phyloP scores from a whole-genome alignment of 2,329 filamentous ascomycete genomes.

The Drechslera avenae region DNA sequence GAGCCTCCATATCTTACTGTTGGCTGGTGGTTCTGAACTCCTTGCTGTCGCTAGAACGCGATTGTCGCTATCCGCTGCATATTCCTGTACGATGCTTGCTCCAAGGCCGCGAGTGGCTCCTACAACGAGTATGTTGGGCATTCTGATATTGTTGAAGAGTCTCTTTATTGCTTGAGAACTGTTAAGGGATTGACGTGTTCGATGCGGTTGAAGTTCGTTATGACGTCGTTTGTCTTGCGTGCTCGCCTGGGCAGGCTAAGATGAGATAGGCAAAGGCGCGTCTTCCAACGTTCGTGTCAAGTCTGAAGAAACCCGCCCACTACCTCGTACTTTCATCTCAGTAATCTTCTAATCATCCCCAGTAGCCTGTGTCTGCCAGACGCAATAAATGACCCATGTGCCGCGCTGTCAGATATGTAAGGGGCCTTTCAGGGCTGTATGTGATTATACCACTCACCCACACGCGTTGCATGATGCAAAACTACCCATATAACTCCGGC shows the following conservation, averaged over 20 bases:
- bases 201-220: background rate
- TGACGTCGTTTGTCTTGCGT: background rate
- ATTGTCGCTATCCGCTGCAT: slow-evolving; percentile 53
- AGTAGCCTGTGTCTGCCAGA: no score
- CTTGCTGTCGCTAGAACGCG: slow-evolving; percentile 66
- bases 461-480: no score
- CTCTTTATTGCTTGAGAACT: background rate
- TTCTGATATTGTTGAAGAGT: slow-evolving; percentile 2
- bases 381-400: no score
- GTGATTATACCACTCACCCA: no score
- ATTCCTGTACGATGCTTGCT: slow-evolving; percentile 63
- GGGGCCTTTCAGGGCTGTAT: no score
- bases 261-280: background rate
- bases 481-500: no score
- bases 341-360: no score
- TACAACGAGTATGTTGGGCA: slow-evolving; percentile 63
- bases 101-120: slow-evolving; percentile 73
- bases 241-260: background rate
- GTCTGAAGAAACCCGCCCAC: no score
- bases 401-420: no score
- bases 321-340: no score
- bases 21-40: slow-evolving; percentile 51
- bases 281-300: no score
- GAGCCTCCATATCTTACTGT: slow-evolving; percentile 18
- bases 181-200: background rate